Percentiles rank a stretch among this genome's conserved stretches.
Conservation (phyloP, 2,329 filamentous ascomycete species). For the Aspergillus amoenus region DNA sequence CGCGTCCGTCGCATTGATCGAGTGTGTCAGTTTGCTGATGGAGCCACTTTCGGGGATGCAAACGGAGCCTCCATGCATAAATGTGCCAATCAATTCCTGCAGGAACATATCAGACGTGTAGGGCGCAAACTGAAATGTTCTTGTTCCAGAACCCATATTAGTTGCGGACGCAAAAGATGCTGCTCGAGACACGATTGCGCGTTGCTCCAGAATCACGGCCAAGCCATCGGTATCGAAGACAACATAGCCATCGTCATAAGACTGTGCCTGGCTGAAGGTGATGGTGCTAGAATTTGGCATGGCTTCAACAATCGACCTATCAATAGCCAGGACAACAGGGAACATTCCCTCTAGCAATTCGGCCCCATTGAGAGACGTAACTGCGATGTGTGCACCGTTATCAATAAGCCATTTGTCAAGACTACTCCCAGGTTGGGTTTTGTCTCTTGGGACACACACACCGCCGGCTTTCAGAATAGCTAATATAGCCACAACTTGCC, state of each 20-base stretch:
- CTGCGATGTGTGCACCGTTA: constrained; percentile 39
- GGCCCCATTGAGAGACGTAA: constrained; percentile 38
- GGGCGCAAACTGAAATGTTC: constrained; percentile 43
- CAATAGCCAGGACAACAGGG: constrained; percentile 39
- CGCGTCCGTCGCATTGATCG: constrained; percentile 43
- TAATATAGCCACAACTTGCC: constrained; percentile 30
- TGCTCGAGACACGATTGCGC: constrained; percentile 30
- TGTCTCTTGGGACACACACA: constrained; percentile 38
- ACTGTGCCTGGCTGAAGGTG: constrained; percentile 1
- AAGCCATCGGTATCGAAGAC: constrained; percentile 34
- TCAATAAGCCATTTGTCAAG: constrained; percentile 42
- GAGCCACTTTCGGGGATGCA: constrained; percentile 49
- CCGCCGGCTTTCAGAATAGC: constrained; percentile 33
- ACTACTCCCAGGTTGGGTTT: constrained; percentile 27
- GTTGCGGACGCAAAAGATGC: constrained; percentile 27
- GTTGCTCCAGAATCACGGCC: constrained; percentile 39
- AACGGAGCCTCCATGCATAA: constrained; percentile 45
- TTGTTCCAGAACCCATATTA: constrained; percentile 21
- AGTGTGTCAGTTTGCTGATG: constrained; percentile 54
- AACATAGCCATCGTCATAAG: constrained; percentile 31
- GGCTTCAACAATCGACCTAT: constrained; percentile 35
- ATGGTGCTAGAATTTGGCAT: constrained; percentile 22
- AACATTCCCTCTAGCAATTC: constrained; percentile 43
- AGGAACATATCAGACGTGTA: constrained; percentile 50
- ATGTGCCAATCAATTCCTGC: constrained; percentile 39